phyloP scores from a whole-genome alignment of 1,284 basidiomycete species.

The Sphaerobolus stellatus region DNA sequence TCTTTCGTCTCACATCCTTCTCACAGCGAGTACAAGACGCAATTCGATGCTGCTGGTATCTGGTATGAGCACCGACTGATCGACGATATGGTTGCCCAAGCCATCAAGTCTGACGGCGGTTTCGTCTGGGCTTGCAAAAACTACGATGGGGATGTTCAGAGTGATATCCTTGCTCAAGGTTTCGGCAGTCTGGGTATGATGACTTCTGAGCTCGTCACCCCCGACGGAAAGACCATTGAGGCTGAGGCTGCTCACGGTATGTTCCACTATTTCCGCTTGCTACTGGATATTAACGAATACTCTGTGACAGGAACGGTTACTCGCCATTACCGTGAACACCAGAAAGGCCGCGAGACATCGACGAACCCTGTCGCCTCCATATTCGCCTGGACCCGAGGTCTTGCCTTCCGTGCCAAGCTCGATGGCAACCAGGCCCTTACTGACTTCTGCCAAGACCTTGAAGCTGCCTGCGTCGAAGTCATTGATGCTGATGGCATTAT shows the following conservation, averaged over 20 bases:
- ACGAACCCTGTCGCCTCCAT: constrained; percentile 99
- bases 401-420: constrained; percentile 91
- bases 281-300: background rate
- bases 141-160: constrained; percentile 95
- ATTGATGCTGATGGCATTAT: constrained; percentile 90
- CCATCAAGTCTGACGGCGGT: constrained; percentile 93
- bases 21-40: constrained; percentile 70
- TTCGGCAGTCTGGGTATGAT: constrained; percentile 96
- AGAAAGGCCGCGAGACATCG: constrained; percentile 93
- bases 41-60: constrained; percentile 81
- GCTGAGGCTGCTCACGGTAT: constrained; percentile 91
- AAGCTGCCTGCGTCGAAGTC: constrained; percentile 86
- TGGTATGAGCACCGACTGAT: constrained; percentile 97
- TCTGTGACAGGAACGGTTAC: constrained; percentile 70
- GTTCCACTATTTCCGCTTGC: constrained; percentile 19
- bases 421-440: constrained; percentile 80
- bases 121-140: constrained; percentile 99
- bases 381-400: constrained; percentile 97
- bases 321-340: constrained; percentile 95
- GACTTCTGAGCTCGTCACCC: constrained; percentile 96
- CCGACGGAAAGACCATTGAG: constrained; percentile 90
- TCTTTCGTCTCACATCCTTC: background rate
- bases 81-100: constrained; percentile 97
- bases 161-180: constrained; percentile 91
- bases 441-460: constrained; percentile 79